Base-by-base conservation (phyloP, 768 basidiomycete species). In the Tulasnella sp. region DNA sequence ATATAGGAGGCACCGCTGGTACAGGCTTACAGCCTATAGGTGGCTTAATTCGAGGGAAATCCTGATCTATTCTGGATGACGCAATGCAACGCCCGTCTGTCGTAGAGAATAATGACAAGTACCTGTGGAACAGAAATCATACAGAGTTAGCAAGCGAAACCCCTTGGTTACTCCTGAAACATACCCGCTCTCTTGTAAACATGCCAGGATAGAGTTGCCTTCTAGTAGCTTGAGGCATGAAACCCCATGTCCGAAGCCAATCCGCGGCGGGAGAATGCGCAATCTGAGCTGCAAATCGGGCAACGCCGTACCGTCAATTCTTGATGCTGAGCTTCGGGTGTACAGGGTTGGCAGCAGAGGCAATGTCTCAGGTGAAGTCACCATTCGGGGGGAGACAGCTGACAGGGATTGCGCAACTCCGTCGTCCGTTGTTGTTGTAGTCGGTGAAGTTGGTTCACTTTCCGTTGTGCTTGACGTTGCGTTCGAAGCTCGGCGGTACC, bases 121-220 rank as follows among this genome's bases (percentile, higher is more conserved):
- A 75, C 31, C 82, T 83, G n/a, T 41, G 31, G 44, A 6, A 14
- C 4, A 79, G 60, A 48, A 11, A 72, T 34, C 16, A 41, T 16
- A 60, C 28, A 31, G 42, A 18, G 1, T 64, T 12, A 31, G 41
- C 28, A 9, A 22, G 9, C 5, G 31, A 44, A 20, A n/a, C 41
- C 20, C 48, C 18, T 34, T n/a, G 18, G 40, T 34, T 44, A 22
- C 42, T 28, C 11, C 42, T 34, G 24, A 24, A 28, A 84, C 88
- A 84, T 83, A 94, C 94, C 94, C 94, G 60, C 89, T 88, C 82
- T 90, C 88, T 76, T 92, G 92, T 58, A 95, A 85, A 34, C 89
- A 89, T 1, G 89, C 86, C 40, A 93, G 80, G 73, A 89, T 84
- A 14, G 85, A 81, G 18, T 86, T 85, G 37, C 86, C 85, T n/a